Evolutionary conservation across 116 monocot genomes (phyloP), one percentile per base, ranked within the genome.

Genomic region (Thalassia testudinum): DNA sequence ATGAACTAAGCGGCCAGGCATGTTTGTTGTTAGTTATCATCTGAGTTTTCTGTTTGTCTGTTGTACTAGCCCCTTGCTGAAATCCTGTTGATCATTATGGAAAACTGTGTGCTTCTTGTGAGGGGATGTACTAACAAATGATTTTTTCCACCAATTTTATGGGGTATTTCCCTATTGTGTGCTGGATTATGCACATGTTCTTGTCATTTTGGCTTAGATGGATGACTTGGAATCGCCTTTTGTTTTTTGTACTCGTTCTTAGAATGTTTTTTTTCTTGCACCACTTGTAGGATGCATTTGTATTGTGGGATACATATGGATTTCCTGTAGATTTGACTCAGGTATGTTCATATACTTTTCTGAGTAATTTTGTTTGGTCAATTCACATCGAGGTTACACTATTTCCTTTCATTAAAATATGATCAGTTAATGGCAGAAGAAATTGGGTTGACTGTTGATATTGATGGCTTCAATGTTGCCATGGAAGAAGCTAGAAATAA

Each of bases 261-360:
- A 45, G 19, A 45, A 45, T 45, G 45, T 7, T 48, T 2, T 12
- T 30, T 67, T 37, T 10, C 38, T 66, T n/a, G n/a, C n/a, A n/a
- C n/a, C n/a, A 27, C 8, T 67, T 81, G 47, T 81, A 97, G 95
- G 95, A 82, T 55, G 89, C 89, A 20, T 97, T 97, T 75, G 47
- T 97, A 62, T 61, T 97, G 40, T 97, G 95, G 95, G 89, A 88
- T 59, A 97, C 89, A 2, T 97, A 75, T 75, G 95, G 95, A 16
- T 97, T 88, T 67, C 95, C 95, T 47, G 38, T 97, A 47, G 95
- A 97, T 79, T 72, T 97, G 53, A 97, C 95, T 60, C 85, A 97
- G 89, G 95, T 89, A 63, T 63, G 26, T 38, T 29, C 43, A 14
- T 56, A 15, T 25, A 43, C 14, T n/a, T n/a, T n/a, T n/a, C n/a